These are phyloP conservation scores for Vicia villosa DNA, from an alignment of 306 rosid species.

Conservation along the genomic window DNA sequence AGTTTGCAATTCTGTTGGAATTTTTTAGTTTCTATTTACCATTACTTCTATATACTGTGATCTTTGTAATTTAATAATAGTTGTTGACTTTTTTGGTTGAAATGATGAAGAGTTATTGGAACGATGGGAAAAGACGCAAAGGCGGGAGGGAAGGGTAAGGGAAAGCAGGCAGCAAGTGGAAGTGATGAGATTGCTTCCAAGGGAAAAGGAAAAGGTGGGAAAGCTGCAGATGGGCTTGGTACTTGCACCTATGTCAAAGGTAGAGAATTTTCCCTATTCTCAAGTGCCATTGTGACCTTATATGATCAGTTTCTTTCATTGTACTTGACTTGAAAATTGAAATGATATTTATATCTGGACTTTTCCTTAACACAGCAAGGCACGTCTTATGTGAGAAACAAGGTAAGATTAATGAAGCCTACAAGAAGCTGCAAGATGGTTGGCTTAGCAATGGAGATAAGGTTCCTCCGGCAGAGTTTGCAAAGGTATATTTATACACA, in stretches of 20 bases:
- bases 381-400: slow-evolving; percentile 93
- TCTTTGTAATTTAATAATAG: slow-evolving; percentile 1
- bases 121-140: slow-evolving; percentile 90
- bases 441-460: slow-evolving; percentile 93
- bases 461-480: slow-evolving; percentile 95
- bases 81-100: slow-evolving; percentile 30
- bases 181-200: slow-evolving; percentile 74
- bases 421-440: slow-evolving; percentile 95
- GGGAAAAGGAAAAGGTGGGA: slow-evolving; percentile 87
- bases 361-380: slow-evolving; percentile 61
- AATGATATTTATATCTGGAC: slow-evolving; percentile 5
- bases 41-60: neutral
- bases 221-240: slow-evolving; percentile 85
- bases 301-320: neutral
- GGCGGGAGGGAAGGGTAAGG: slow-evolving; percentile 77
- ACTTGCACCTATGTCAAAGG: slow-evolving; percentile 97
- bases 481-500: slow-evolving; percentile 54
- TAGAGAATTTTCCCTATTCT: slow-evolving; percentile 26
- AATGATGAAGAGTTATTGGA: slow-evolving; percentile 34
- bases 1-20: neutral
- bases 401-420: slow-evolving; percentile 93
- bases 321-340: neutral
- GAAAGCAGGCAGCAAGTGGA: slow-evolving; percentile 72
- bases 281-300: neutral
- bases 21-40: neutral